Percentiles rank a stretch among this genome's conserved stretches.
These are phyloP conservation scores for Crithidia expoeki DNA, from an alignment of 208 protist species.

Conservation along the genomic window DNA sequence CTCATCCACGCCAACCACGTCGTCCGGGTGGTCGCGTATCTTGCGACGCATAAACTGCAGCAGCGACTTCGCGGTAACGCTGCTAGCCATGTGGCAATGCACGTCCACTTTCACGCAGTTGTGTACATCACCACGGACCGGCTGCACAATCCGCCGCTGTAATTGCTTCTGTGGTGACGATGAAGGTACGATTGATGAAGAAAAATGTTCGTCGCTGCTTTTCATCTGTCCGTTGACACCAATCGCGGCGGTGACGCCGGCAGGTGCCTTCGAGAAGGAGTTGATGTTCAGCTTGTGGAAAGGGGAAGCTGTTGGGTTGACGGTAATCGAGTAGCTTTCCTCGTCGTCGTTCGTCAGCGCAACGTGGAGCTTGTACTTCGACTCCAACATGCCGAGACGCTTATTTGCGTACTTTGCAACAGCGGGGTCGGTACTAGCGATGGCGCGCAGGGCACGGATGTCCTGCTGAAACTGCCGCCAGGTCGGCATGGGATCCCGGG, in stretches of 20 bases:
- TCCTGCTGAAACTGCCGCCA: constrained; percentile 74
- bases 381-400: constrained; percentile 82
- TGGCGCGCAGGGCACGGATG: constrained; percentile 45
- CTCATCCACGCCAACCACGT: constrained; percentile 68
- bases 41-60: constrained; percentile 78
- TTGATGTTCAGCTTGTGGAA: neutral
- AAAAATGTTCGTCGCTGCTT: neutral
- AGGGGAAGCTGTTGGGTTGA: neutral
- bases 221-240: neutral
- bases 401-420: constrained; percentile 78
- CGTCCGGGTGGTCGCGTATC: constrained; percentile 53
- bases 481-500: constrained; percentile 49
- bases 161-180: neutral
- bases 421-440: constrained; percentile 40
- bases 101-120: constrained; percentile 88
- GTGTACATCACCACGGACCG: constrained; percentile 67
- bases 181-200: neutral
- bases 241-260: neutral
- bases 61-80: constrained; percentile 77
- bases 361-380: constrained; percentile 80
- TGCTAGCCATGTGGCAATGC: constrained; percentile 82
- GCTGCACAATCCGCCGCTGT: constrained; percentile 20
- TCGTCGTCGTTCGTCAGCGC: constrained; percentile 83
- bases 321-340: constrained; percentile 33
- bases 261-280: neutral